Conservation (phyloP, 2,329 filamentous ascomycete genomes). For the Nemania abortiva region DNA sequence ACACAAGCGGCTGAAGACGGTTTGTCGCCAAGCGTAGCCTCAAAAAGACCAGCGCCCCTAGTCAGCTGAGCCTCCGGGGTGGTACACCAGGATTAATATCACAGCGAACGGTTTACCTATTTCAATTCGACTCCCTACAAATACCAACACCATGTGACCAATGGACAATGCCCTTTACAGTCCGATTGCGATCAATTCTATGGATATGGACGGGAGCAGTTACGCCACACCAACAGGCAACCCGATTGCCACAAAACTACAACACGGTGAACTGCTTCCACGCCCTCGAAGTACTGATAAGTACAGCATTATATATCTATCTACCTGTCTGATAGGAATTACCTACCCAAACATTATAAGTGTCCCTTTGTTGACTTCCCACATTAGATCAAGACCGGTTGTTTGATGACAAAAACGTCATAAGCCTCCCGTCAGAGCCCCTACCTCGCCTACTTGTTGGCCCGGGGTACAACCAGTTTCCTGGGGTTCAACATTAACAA, state of each 20-base stretch:
- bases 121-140: constrained; percentile 3
- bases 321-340: too few relatives aligned
- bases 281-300: too few relatives aligned
- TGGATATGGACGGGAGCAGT: background rate
- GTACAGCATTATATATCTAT: too few relatives aligned
- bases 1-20: constrained; percentile 34
- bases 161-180: background rate
- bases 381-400: background rate
- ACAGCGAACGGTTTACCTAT: background rate
- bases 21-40: constrained; percentile 21
- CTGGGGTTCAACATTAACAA: background rate
- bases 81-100: background rate
- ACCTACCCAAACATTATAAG: too few relatives aligned
- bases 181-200: background rate
- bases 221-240: background rate
- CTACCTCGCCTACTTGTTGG: background rate
- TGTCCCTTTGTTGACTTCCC: background rate
- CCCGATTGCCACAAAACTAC: too few relatives aligned
- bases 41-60: constrained; percentile 6
- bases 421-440: background rate
- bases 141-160: constrained; percentile 2
- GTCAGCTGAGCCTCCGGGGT: constrained; percentile 22
- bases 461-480: background rate
- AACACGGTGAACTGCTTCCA: too few relatives aligned
- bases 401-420: background rate